Percentiles rank a stretch among this genome's conserved stretches.
Evolutionary conservation across 1,139 yeast species (phyloP).

Genomic region (Suhomyces yuchorum): DNA sequence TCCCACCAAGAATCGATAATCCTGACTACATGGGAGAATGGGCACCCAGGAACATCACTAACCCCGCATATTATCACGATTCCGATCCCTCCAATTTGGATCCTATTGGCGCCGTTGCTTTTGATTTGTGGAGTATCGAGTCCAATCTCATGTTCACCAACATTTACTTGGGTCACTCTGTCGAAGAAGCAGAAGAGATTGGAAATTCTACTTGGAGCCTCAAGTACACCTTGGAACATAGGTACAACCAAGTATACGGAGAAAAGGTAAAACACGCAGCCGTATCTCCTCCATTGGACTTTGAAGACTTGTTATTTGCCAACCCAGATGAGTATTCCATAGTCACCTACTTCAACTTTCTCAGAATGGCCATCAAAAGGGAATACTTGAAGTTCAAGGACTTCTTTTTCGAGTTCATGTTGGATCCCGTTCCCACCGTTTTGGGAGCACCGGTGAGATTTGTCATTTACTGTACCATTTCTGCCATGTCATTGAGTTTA

Average conservation of each 20-base stretch:
- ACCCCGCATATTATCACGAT: constrained; percentile 71
- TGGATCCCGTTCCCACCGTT: constrained; percentile 46
- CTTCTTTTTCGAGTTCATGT: constrained; percentile 39
- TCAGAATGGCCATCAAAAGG: constrained; percentile 22
- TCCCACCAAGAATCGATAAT: constrained; percentile 63
- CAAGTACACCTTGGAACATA: constrained; percentile 59
- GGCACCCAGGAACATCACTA: constrained; percentile 65
- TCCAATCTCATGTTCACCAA: constrained; percentile 74
- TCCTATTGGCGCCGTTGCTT: constrained; percentile 78
- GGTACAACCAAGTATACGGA: constrained; percentile 36
- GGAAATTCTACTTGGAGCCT: constrained; percentile 76
- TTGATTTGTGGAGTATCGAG: constrained; percentile 91
- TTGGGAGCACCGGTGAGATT: constrained; percentile 51
- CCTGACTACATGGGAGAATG: constrained; percentile 82
- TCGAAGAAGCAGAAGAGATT: constrained; percentile 76
- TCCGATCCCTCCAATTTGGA: constrained; percentile 55
- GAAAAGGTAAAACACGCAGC: constrained; percentile 35
- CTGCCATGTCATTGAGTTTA: constrained; percentile 42
- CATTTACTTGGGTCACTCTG: constrained; percentile 80
- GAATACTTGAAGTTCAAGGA: constrained; percentile 31
- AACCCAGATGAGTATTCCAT: constrained; percentile 22
- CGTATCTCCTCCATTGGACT: constrained; percentile 40
- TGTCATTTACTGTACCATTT: constrained; percentile 45
- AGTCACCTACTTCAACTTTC: constrained; percentile 25
- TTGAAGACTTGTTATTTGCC: constrained; percentile 38